Percentiles rank a stretch among this genome's conserved stretches.
These are phyloP conservation scores for Jimgerdemannia lactiflua DNA, from an alignment of 192 early-diverging fungal genomes.

Conservation along the genomic window DNA sequence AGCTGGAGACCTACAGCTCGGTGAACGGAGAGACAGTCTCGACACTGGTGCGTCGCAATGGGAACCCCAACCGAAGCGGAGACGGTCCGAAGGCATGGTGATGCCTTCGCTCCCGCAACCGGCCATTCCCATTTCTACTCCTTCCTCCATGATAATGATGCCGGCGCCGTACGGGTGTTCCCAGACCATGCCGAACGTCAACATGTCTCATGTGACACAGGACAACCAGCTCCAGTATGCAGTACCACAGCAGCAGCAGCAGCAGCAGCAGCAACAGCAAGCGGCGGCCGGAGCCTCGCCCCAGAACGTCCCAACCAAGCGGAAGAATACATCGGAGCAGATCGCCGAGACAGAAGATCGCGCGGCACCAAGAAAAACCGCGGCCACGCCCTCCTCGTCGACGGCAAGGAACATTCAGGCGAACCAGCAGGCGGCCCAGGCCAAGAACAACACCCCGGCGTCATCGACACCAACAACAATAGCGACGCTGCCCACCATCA, in stretches of 20 bases:
- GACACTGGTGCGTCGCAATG: neutral
- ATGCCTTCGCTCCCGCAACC: neutral
- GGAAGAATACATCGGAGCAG: neutral
- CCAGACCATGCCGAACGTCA: neutral
- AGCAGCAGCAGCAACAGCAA: neutral
- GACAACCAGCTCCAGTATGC: neutral
- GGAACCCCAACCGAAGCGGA: neutral
- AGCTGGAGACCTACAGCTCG: conserved; percentile 12
- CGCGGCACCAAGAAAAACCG: neutral
- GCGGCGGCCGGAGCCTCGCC: neutral
- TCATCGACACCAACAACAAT: neutral
- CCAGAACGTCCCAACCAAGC: neutral
- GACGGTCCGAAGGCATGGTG: neutral
- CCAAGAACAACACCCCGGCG: neutral
- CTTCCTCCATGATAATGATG: neutral
- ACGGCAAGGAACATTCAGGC: neutral
- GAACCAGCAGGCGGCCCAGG: neutral
- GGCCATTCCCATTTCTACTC: neutral
- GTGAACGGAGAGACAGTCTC: conserved; percentile 5
- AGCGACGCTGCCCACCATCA: neutral
- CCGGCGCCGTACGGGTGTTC: no score
- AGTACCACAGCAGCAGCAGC: neutral
- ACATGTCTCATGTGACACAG: neutral
- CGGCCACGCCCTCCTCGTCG: neutral
- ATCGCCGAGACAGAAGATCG: neutral